Base-by-base conservation (phyloP, 306 rosid genomes). In the Prunus salicina region DNA sequence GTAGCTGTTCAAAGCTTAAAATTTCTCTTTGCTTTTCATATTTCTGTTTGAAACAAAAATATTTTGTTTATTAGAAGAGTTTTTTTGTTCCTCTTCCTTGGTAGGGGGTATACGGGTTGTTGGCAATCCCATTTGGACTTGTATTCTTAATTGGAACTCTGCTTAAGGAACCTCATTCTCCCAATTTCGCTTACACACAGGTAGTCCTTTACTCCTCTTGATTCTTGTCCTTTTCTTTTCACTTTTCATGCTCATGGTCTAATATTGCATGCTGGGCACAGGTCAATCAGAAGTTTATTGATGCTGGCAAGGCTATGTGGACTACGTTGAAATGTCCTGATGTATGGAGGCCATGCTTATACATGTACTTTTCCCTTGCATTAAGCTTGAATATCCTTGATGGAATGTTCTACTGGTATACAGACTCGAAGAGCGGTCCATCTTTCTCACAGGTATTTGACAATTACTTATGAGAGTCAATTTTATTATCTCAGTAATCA, bases 351-450 rank as follows among this genome's bases (percentile, higher is more conserved):
- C 97, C 98, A 62, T 94, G 96, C 82, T 76, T 91, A 63, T 94
- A 90, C 78, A 94, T 94, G 97, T 92, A 90, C 80, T 69, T 78
- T 61, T 94, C 98, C 66, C 24, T 94, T 78, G 88, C 98, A 55
- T 46, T 94, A 82, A 90, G 97, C 85, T 86, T 94, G 81, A 87
- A 89, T 74, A 89, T 94, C 70, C 82, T 73, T 27, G 98, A 94
- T 58, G 98, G 97, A 55, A 89, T 94, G 93, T 92, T 94, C 83
- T 94, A 92, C 72, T 94, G 98, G 98, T 89, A 86, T 58, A 94
- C 98, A 74, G 98, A 94, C 81, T 81, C 96, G 25, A 82, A 89
- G 66, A 84, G 55, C 28, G 98, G 98, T 49, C 98, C 97, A 6
- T 76, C 88, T 73, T 92, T 94, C 88, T 90, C 97, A 65, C 84